Conservation (phyloP, 2,329 filamentous ascomycete genomes). For the Apiospora pterosperma region DNA sequence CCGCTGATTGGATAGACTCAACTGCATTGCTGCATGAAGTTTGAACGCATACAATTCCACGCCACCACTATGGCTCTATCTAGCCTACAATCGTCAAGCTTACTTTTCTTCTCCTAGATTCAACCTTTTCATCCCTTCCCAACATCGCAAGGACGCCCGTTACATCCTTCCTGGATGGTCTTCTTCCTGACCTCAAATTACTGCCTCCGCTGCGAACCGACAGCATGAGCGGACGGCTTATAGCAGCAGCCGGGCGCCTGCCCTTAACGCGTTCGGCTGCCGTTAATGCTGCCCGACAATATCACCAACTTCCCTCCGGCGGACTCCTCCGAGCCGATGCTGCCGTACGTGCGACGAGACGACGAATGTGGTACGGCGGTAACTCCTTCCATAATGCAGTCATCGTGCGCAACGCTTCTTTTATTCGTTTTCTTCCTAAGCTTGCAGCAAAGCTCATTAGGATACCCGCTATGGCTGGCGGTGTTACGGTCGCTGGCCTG, state of each 20-base stretch:
- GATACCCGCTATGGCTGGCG: conserved; percentile 88
- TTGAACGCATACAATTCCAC: not conserved
- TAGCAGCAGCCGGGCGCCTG: conserved; percentile 30
- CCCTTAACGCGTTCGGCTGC: conserved; percentile 23
- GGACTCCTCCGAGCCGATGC: conserved; percentile 67
- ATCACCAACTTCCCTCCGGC: conserved; percentile 61
- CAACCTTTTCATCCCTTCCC: not conserved
- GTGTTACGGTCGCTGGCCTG: conserved; percentile 78
- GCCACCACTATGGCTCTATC: not conserved
- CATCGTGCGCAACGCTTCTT: conserved; percentile 60
- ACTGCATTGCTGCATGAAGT: not conserved
- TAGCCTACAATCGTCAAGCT: not conserved
- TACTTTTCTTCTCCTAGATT: not conserved
- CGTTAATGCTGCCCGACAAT: conserved; percentile 53
- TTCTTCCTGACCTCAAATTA: conserved; percentile 12
- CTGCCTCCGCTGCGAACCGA: conserved; percentile 27
- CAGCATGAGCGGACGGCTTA: conserved; percentile 33
- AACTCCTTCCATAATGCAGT: conserved; percentile 83
- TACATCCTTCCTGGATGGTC: conserved; percentile 18
- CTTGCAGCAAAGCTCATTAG: conserved; percentile 86
- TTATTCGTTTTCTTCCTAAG: conserved; percentile 70
- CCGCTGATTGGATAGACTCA: too few relatives aligned
- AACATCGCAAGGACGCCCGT: not conserved
- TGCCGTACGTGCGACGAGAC: conserved; percentile 56
- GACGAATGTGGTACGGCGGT: conserved; percentile 72